Evolutionary conservation across 2,329 filamentous ascomycete species (phyloP).

Genomic region (Apiospora rasikravindrae): DNA sequence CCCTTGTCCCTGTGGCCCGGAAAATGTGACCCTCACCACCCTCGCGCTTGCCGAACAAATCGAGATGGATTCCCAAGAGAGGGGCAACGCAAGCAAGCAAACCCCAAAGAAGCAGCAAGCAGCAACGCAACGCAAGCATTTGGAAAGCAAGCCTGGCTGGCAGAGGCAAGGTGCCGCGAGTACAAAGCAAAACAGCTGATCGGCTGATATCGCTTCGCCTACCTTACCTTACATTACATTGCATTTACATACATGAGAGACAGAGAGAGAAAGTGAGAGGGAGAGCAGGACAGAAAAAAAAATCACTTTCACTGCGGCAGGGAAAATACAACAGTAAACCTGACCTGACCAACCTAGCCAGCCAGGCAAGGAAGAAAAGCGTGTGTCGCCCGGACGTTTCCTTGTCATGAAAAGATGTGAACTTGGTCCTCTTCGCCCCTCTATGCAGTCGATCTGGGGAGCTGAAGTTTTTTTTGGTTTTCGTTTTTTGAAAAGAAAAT

Average conservation of each 20-base stretch:
- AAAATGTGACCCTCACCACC: neutral
- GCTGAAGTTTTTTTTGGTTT: slow-evolving; percentile 12
- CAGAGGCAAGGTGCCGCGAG: neutral
- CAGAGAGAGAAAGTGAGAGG: neutral
- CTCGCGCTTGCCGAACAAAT: slow-evolving; percentile 10
- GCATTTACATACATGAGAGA: neutral
- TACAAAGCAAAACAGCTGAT: neutral
- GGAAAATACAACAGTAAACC: neutral
- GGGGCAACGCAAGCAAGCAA: slow-evolving; percentile 9
- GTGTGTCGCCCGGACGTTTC: neutral
- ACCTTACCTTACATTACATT: neutral
- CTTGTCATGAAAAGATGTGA: slow-evolving; percentile 1
- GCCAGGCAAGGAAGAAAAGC: neutral
- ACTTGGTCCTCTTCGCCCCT: slow-evolving; percentile 7
- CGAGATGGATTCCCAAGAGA: neutral
- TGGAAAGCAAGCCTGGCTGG: neutral
- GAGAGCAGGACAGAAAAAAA: neutral
- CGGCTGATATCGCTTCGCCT: slow-evolving; percentile 1
- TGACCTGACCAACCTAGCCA: neutral
- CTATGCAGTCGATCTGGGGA: neutral
- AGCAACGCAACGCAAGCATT: neutral
- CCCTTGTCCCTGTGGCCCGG: neutral
- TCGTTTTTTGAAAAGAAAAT: neutral
- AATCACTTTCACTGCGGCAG: neutral
- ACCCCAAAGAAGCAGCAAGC: neutral